These are phyloP conservation scores for Panaeolus cyanescens DNA, from an alignment of 768 basidiomycete species.

Conservation along the genomic window DNA sequence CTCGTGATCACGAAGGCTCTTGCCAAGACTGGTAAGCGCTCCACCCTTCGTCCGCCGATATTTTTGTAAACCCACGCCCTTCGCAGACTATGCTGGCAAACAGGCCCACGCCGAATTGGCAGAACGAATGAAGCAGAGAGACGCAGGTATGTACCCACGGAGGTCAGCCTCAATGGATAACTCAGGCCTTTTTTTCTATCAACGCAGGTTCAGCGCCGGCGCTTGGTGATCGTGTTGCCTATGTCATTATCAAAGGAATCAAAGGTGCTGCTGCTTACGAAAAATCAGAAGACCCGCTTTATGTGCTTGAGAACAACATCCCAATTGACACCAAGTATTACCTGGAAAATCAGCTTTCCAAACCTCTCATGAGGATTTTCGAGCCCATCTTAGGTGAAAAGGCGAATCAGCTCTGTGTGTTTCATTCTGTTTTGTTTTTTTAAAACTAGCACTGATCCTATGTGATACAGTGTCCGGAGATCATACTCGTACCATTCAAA, in stretches of 20 bases:
- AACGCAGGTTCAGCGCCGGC: constrained; percentile 86
- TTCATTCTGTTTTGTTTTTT: not conserved
- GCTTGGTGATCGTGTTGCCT: constrained; percentile 98
- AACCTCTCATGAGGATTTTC: constrained; percentile 96
- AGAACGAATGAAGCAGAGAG: constrained; percentile 93
- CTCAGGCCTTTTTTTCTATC: not conserved
- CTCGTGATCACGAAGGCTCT: constrained; percentile 98
- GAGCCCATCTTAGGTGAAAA: constrained; percentile 97
- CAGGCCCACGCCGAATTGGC: constrained; percentile 97
- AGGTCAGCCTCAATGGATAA: not conserved
- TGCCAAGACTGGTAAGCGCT: constrained; percentile 71
- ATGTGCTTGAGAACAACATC: constrained; percentile 96
- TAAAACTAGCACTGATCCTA: constrained; percentile 5
- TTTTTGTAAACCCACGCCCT: not conserved
- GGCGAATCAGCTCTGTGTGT: constrained; percentile 73
- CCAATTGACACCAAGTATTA: constrained; percentile 99
- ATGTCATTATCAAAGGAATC: constrained; percentile 96
- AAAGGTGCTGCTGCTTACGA: constrained; percentile 98
- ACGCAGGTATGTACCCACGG: constrained; percentile 62
- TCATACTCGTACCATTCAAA: constrained; percentile 93
- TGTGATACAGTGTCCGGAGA: constrained; percentile 90
- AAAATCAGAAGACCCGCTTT: constrained; percentile 97
- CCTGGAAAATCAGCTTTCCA: constrained; percentile 96
- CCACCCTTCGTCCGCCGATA: not conserved
- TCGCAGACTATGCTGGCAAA: constrained; percentile 85